These are phyloP conservation scores for Sphaerostilbella broomeana DNA, from an alignment of 2,329 filamentous ascomycete genomes.

Conservation along the genomic window DNA sequence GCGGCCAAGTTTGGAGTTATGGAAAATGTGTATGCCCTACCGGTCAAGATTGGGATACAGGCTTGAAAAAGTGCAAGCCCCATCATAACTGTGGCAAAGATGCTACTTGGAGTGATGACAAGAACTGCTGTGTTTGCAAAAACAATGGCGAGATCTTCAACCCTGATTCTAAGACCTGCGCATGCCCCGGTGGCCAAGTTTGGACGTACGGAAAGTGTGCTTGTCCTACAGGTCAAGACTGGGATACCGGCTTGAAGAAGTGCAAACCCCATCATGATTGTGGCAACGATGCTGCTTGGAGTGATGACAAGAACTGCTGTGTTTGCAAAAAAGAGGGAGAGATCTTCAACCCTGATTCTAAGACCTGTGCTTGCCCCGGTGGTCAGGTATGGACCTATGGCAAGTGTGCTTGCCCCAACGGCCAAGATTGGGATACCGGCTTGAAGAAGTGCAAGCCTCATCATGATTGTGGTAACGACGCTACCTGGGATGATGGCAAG, in stretches of 20 bases:
- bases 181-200: background rate
- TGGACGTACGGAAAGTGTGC: conserved; percentile 1
- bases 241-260: background rate
- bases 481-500: background rate
- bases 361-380: conserved; percentile 9
- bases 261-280: conserved; percentile 5
- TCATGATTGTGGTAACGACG: conserved; percentile 13
- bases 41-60: no score
- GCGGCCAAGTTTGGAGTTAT: conserved; percentile 6
- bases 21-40: conserved; percentile 2
- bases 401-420: conserved; percentile 2
- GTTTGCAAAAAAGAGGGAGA: conserved; percentile 10
- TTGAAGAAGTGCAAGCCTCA: conserved; percentile 1
- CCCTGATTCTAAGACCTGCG: conserved; percentile 1
- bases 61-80: no score
- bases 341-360: conserved; percentile 3
- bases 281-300: conserved; percentile 7
- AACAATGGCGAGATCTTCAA: conserved; percentile 5
- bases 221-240: conserved; percentile 1
- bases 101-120: conserved; percentile 10
- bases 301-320: conserved; percentile 2
- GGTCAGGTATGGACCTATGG: conserved; percentile 7
- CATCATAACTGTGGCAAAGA: conserved; percentile 11
- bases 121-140: conserved; percentile 7
- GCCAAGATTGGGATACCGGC: background rate